Evolutionary conservation across 148 eudicot genomes (phyloP), one percentile per base, ranked within the genome.

Genomic region (Spergularia bocconei): DNA sequence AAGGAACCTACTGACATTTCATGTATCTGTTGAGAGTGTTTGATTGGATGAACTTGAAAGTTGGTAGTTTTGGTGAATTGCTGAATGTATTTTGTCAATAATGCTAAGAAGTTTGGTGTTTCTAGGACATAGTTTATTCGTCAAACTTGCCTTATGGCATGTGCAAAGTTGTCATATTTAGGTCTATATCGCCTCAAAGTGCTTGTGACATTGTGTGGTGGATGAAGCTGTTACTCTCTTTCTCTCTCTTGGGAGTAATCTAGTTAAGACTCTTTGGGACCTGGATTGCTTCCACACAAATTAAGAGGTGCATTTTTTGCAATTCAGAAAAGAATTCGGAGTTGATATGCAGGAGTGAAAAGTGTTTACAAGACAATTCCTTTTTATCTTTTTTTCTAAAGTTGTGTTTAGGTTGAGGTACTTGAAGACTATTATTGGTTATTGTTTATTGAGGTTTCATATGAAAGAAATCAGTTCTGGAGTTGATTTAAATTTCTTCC

Each of bases 1-100:
- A 85, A 85, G 85, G 75, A 80, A 84, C 86, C 88, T 85, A 74
- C 81, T 39, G 16, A 88, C 80, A 88, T 79, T 4, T 0, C n/a
- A 1, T 48, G 44, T 19, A 13, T 14, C 23, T 15, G 0, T n/a
- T 21, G 53, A 62, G 12, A 39, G 6, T 39, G 62, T 62, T 29
- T 62, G 19, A 70, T 70, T 70, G 41, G 48, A 59, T 39, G 53
- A 57, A 65, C 36, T 19, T 75, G 70, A 74, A 36, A 52, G 59
- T 36, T 36, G 52, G 5, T 17, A 33, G 62, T 41, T 52, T 10
- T 16, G 21, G 10, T 53, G 38, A 51, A 33, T 2, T 44, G 8
- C 48, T 44, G 48, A 6, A 44, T 33, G 50, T n/a, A 74, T 63
- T 20, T 51, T 21, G 13, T 13, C 52, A 16, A 8, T 47, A n/a